Base-by-base conservation (phyloP, 176 grass and related monocot genomes). In the Eremochloa ophiuroides region DNA sequence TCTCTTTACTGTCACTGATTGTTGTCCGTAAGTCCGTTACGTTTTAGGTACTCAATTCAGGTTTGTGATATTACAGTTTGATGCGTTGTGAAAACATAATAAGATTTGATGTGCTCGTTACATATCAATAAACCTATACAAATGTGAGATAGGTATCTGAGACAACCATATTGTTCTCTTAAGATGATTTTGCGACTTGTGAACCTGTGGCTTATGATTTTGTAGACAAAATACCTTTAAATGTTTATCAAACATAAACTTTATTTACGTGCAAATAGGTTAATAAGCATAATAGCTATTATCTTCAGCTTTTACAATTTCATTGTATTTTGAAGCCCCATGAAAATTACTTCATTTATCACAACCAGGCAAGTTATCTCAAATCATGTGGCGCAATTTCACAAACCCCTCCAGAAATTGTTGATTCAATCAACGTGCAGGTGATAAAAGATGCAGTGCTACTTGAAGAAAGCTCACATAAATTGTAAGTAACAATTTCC, bases 351-450 rank as follows among this genome's bases (percentile, higher is more conserved):
- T 30, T 43, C 14, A 53, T 1, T 58, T 6, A 33, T 20, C 34
- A n/a, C 87, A 60, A 76, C 44, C 74, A 94, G 90, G 88, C 75
- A 56, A 89, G 91, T 35, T 87, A 93, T 80, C 83, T 95, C 37
- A 99, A 93, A 80, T 89, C 87, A 4, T 95, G 88, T 73, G 92
- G 89, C 4, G 35, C 86, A 11, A 92, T 93, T 72, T 65, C 25
- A 39, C 76, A 95, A 87, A 95, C 79, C 23, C 92, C 86, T 43
- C 56, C 75, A 26, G 90, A 95, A 71, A 82, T 93, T 47, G 12
- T 34, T 4, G 33, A 86, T 22, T 72, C 43, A 41, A 73, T 39
- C 34, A 53, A 65, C 28, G 69, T 9, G 47, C 25, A 73, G 26
- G 50, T 25, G 14, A 69, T 59, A 23, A 28, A 74, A 25, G 18